phyloP scores from a whole-genome alignment of 176 grass and related monocot genomes.

The Oryza australiensis region DNA sequence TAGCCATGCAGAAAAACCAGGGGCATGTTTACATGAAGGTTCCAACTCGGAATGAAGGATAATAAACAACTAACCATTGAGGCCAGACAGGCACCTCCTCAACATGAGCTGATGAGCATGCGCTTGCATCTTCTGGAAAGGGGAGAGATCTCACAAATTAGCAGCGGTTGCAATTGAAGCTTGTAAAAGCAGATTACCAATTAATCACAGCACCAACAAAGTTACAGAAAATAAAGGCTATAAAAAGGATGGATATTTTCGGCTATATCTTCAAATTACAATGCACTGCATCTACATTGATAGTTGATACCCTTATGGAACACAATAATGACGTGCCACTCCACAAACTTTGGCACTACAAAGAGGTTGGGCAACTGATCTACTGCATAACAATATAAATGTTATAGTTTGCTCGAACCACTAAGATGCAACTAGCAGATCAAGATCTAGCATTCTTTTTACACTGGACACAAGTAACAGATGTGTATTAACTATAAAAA shows the following conservation, averaged over 20 bases:
- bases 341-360: not conserved
- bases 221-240: not conserved
- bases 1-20: not conserved
- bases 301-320: not conserved
- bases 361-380: not conserved
- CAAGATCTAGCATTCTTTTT: constrained; percentile 4
- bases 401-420: not conserved
- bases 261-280: not conserved
- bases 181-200: not conserved
- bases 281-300: not conserved
- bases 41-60: no score
- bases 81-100: not conserved
- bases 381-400: not conserved
- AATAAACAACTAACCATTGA: not conserved
- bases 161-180: not conserved
- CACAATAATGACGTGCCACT: not conserved
- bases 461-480: not conserved
- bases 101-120: no score
- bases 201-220: not conserved
- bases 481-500: not conserved
- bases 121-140: not conserved
- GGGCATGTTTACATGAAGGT: not conserved
- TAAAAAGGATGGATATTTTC: not conserved
- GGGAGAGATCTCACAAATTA: not conserved
- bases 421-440: not conserved